Conservation (phyloP, 768 basidiomycete genomes). For the Pholiota conissans region DNA sequence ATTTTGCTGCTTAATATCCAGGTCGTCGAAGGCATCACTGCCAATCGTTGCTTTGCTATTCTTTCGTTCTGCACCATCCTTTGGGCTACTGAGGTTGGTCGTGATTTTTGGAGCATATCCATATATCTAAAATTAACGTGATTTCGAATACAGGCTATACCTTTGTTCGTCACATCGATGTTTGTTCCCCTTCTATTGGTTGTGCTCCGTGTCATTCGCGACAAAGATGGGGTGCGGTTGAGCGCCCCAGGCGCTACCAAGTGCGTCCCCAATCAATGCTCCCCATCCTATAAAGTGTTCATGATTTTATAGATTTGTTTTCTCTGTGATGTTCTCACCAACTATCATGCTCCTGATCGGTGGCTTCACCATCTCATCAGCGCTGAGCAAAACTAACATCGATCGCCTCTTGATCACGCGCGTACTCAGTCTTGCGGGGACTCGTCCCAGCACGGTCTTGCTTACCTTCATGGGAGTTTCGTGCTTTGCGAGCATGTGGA, state of each 20-base stretch:
- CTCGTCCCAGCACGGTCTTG: slow-evolving; percentile 81
- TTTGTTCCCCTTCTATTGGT: slow-evolving; percentile 87
- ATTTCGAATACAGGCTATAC: slow-evolving; percentile 70
- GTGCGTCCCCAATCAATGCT: slow-evolving; percentile 42
- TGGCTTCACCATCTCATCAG: slow-evolving; percentile 97
- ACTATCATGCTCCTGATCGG: slow-evolving; percentile 99
- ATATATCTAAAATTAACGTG: background rate
- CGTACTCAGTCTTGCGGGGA: slow-evolving; percentile 88
- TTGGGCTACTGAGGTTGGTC: slow-evolving; percentile 92
- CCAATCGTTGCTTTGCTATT: slow-evolving; percentile 89
- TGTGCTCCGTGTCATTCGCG: slow-evolving; percentile 76
- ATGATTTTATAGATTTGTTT: slow-evolving; percentile 64
- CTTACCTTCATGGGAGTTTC: slow-evolving; percentile 95
- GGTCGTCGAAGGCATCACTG: slow-evolving; percentile 61
- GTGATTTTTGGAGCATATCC: background rate
- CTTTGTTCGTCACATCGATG: slow-evolving; percentile 95
- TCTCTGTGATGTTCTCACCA: slow-evolving; percentile 94
- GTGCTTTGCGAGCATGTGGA: slow-evolving; percentile 99
- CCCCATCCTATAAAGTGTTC: background rate
- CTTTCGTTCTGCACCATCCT: slow-evolving; percentile 87
- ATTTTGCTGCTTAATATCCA: slow-evolving; percentile 58
- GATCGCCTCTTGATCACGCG: slow-evolving; percentile 90
- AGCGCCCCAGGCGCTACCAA: slow-evolving; percentile 74
- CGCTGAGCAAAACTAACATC: slow-evolving; percentile 92
- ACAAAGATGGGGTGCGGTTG: slow-evolving; percentile 54